Base-by-base conservation (phyloP, 768 basidiomycete genomes). In the Termitomyces sp. region DNA sequence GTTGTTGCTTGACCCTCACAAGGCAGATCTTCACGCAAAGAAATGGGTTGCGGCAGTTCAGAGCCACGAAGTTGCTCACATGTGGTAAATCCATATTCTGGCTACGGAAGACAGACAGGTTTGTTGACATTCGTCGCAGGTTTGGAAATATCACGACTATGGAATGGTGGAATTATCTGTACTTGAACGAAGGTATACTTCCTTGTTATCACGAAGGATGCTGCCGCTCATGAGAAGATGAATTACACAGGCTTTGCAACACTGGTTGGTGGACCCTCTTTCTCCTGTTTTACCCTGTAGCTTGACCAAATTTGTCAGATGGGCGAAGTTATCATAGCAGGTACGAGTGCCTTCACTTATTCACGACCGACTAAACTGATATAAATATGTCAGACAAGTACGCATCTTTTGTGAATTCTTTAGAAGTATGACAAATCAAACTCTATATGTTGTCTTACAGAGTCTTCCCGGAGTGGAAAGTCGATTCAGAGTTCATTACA, bases 121-220 rank as follows among this genome's bases (percentile, higher is more conserved):
- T 48, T 17, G 37, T 49, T 56, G 47, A 45, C 3, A 12, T 11
- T 21, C 15, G n/a, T 17, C 53, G 30, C 60, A 77, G 91, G 91
- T 96, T 95, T 63, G 94, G 94, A 26, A 87, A 96, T 67, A 89
- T 97, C 63, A 88, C 91, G 6, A 96, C 93, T 0, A 94, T 95
- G 93, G 83, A 83, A 64, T 93, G 91, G 91, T 94, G 91, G 90
- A 84, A 89, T 59, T 86, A 89, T 68, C 77, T 92, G 48, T 90
- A 89, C 69, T 71, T 91, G 56, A 91, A 89, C 60, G 89, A 91
- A 80, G 87, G 84, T 82, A 51, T 35, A 71, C 55, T 17, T 30
- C 33, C 31, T 57, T 26, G 11, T n/a, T 26, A 21, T 40, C 43
- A 15, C 7, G 45, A n/a, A 1, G 11, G 12, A 42, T 50, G 31